A percentile compares a stretch with the other conserved stretches of the same genome.
Evolutionary conservation across 2,329 filamentous ascomycete species (phyloP).

Genomic region (Phoma sp.): DNA sequence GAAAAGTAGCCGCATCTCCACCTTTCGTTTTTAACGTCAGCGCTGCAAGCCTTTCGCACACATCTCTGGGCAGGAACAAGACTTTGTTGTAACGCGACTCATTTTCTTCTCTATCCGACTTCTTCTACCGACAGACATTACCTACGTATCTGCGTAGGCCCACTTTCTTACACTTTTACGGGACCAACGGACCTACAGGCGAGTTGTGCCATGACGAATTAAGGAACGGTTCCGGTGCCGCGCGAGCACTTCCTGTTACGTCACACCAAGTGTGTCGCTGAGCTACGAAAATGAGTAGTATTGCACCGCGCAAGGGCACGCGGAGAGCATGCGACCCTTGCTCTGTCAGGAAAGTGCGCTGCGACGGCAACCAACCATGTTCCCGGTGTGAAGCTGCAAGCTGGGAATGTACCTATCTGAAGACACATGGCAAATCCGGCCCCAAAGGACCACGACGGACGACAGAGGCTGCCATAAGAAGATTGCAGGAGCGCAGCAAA

Average conservation of each 20-base stretch:
- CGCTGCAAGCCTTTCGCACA: conserved; percentile 29
- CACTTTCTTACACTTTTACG: conserved; percentile 10
- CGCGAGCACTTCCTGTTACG: conserved; percentile 25
- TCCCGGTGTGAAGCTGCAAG: conserved; percentile 42
- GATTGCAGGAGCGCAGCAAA: conserved; percentile 42
- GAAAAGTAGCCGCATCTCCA: conserved; percentile 39
- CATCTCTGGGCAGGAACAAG: conserved; percentile 17
- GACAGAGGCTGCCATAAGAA: conserved; percentile 44
- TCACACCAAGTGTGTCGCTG: conserved; percentile 21
- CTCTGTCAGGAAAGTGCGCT: conserved; percentile 45
- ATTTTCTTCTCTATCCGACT: conserved; percentile 8
- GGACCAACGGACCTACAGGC: conserved; percentile 11
- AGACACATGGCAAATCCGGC: conserved; percentile 47
- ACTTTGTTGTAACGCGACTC: conserved; percentile 14
- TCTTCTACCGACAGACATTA: conserved; percentile 17
- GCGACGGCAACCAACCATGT: conserved; percentile 46
- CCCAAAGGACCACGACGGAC: conserved; percentile 46
- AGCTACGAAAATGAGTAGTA: conserved; percentile 28
- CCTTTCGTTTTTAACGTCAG: conserved; percentile 38
- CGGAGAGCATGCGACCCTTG: conserved; percentile 47
- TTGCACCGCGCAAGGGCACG: conserved; percentile 46
- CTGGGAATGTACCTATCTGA: conserved; percentile 49
- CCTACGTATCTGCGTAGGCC: conserved; percentile 16
- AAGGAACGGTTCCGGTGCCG: conserved; percentile 24
- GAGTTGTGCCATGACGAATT: conserved; percentile 32